These are phyloP conservation scores for Penicillium polonicum DNA, from an alignment of 2,329 filamentous ascomycete genomes.

Conservation along the genomic window DNA sequence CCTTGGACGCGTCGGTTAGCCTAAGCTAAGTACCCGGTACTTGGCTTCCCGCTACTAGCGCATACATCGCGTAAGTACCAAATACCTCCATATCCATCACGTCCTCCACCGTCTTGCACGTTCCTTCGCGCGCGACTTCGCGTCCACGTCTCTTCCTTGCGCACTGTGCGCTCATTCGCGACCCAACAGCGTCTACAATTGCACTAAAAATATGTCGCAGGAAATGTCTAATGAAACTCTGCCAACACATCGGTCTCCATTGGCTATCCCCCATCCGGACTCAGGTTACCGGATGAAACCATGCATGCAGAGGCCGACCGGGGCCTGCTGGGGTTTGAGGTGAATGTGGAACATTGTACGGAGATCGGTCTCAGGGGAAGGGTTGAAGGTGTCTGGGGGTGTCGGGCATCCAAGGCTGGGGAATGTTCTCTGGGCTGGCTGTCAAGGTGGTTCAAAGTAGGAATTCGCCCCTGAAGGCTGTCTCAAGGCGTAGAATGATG, in stretches of 20 bases:
- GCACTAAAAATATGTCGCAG: neutral
- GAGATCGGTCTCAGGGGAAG: neutral
- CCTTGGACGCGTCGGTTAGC: slow-evolving; percentile 12
- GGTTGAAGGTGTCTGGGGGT: neutral
- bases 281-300: slow-evolving; percentile 4
- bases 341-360: neutral
- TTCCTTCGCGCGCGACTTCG: neutral
- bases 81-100: neutral
- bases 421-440: neutral
- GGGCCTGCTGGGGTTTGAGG: neutral
- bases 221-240: neutral
- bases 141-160: slow-evolving; percentile 4
- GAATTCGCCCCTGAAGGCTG: neutral
- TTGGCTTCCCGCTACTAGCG: neutral
- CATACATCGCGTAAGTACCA: slow-evolving; percentile 1
- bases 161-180: slow-evolving; percentile 5
- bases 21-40: slow-evolving; percentile 3
- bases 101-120: neutral
- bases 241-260: slow-evolving; percentile 5
- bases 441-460: neutral
- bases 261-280: neutral
- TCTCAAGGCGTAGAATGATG: neutral
- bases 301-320: neutral
- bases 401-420: neutral
- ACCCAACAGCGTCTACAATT: neutral